Conservation (phyloP, 1,284 basidiomycete species). For the Laetiporus sulphureus region DNA sequence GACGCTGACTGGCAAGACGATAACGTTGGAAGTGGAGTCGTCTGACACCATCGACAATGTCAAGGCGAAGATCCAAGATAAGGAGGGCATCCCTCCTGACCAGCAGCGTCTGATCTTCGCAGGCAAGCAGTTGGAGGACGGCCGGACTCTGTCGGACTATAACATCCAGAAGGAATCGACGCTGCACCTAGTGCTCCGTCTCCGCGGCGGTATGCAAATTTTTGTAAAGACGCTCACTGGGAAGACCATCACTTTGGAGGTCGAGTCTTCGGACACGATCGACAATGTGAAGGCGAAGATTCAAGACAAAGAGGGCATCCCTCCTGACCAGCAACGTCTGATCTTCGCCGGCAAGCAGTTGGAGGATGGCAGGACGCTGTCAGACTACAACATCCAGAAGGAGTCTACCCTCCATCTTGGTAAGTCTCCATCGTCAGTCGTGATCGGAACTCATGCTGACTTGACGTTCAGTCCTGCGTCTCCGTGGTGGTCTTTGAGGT, state of each 20-base stretch:
- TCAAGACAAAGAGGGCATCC: constrained; percentile 73
- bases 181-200: constrained; percentile 19
- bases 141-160: constrained; percentile 42
- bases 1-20: constrained; percentile 71
- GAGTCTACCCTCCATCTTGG: constrained; percentile 25
- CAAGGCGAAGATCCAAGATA: constrained; percentile 69
- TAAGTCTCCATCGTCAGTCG: constrained; percentile 8
- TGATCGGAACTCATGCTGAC: neutral
- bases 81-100: constrained; percentile 65
- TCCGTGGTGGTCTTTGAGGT: constrained; percentile 63
- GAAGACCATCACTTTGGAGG: constrained; percentile 78
- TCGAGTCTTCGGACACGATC: constrained; percentile 71
- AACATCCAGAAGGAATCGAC: constrained; percentile 22
- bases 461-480: constrained; percentile 61
- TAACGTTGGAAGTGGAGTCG: constrained; percentile 72
- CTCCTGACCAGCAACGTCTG: constrained; percentile 68
- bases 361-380: constrained; percentile 58
- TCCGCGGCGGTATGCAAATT: constrained; percentile 26
- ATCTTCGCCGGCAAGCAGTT: constrained; percentile 78
- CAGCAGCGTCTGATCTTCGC: constrained; percentile 73
- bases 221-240: constrained; percentile 71
- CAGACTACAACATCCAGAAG: constrained; percentile 27
- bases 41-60: constrained; percentile 71
- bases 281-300: constrained; percentile 72
- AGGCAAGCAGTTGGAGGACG: constrained; percentile 67